Conservation (phyloP, 257 asterid genomes). For the Euphrasia confusa region DNA sequence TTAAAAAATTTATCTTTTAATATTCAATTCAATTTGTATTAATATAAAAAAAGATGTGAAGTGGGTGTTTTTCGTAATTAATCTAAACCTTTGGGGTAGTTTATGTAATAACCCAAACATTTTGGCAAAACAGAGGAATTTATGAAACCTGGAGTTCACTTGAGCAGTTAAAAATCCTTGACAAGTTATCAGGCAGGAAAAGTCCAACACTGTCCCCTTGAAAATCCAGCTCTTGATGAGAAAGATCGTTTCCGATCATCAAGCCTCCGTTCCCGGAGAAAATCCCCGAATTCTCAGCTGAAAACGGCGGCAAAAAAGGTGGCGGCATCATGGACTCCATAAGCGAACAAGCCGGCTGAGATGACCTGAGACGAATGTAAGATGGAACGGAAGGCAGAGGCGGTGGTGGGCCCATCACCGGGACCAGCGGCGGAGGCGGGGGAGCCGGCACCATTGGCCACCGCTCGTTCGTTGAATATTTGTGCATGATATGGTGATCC, state of each 20-base stretch:
- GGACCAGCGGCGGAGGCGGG: background rate
- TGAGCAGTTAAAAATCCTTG: constrained; percentile 49
- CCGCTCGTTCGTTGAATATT: constrained; percentile 27
- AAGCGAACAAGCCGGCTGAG: constrained; percentile 39
- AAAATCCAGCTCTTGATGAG: constrained; percentile 59
- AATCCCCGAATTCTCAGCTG: constrained; percentile 45
- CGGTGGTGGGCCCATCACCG: too few relatives aligned
- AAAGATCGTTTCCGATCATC: constrained; percentile 44
- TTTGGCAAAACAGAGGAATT: background rate
- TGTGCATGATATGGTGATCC: constrained; percentile 27
- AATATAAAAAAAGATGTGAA: background rate
- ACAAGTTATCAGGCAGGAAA: constrained; percentile 48
- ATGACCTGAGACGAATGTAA: constrained; percentile 33
- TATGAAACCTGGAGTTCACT: constrained; percentile 64
- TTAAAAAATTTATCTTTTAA: too few relatives aligned
- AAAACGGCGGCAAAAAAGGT: constrained; percentile 36
- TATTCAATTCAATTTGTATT: too few relatives aligned
- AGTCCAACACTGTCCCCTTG: constrained; percentile 59
- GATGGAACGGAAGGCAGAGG: background rate
- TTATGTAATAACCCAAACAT: background rate
- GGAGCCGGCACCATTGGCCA: constrained; percentile 12
- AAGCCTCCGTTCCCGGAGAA: constrained; percentile 33
- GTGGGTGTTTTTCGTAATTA: background rate
- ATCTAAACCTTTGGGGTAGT: background rate
- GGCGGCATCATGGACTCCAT: constrained; percentile 46